Evolutionary conservation across 371 early-diverging fungal species (phyloP), one percentile per base, ranked within the genome.

Genomic region (Actinomucor elegans): DNA sequence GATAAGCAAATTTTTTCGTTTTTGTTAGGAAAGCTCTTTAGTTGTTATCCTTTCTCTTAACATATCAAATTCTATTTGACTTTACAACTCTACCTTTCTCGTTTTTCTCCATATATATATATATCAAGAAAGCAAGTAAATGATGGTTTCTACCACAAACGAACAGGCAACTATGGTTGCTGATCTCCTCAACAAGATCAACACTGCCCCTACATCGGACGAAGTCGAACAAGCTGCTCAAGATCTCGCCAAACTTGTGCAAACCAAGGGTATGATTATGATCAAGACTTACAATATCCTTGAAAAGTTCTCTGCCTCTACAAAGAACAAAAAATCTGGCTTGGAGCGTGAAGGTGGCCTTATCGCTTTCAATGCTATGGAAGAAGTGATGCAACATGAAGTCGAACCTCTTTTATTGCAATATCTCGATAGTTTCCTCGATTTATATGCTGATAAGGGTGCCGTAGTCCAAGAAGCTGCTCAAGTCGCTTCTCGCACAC

Each of bases 401-500:
- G 69, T 76, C 12, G 88, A 86, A 55, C 88, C 91, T 20, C 71
- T 85, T 58, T 53, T 89, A 43, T 55, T 89, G 46, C 70, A 69
- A 14, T 64, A 83, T 23, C 71, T 86, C 31, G 79, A 78, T 21
- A 44, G 75, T 45, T 68, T 85, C 48, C 69, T 90, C 37, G 87
- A 86, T 53, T 50, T 78, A 32, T 80, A 82, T 57, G 84, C 87
- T 27, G 91, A 90, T 68, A 90, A 90, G 74, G 89, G 85, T 26
- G 59, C 67, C 9, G 79, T 78, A 23, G 90, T 90, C 12, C 84
- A 87, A 58, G 86, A 87, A 55, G 88, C 90, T 17, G 90, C 89
- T n/a, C 67, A 79, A 38, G 61, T 67, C 40, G 88, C 89, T 41
- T 72, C 76, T 28, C 67, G 70, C 35, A 75, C 74, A 18, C 57